phyloP scores from a whole-genome alignment of 2,329 filamentous ascomycete genomes.

The Apiospora aurea region DNA sequence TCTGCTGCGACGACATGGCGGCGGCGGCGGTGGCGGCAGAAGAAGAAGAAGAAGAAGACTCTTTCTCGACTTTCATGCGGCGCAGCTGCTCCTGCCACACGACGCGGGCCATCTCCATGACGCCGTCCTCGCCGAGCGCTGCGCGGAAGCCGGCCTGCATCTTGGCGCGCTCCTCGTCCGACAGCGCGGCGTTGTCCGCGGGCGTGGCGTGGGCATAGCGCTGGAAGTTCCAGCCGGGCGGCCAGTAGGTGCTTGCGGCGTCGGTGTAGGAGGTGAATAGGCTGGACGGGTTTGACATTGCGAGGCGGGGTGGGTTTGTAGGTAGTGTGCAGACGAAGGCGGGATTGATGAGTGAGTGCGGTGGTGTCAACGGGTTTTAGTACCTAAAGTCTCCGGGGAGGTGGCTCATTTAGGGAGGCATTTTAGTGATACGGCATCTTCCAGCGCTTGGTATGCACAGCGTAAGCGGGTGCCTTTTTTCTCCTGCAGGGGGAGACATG shows the following conservation, averaged over 20 bases:
- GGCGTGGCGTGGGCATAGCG: conserved; percentile 29
- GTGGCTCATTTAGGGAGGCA: too few relatives aligned
- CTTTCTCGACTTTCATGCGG: conserved; percentile 20
- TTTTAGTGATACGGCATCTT: too few relatives aligned
- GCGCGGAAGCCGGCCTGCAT: conserved; percentile 30
- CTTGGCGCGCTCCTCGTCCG: conserved; percentile 31
- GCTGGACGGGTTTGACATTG: neutral
- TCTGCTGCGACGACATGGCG: neutral
- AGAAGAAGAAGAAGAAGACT: too few relatives aligned
- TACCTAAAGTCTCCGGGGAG: too few relatives aligned
- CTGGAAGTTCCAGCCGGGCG: conserved; percentile 32
- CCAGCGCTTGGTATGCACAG: too few relatives aligned
- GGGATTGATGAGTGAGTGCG: too few relatives aligned
- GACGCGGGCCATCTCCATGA: conserved; percentile 25
- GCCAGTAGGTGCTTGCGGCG: conserved; percentile 34
- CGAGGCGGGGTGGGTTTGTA: too few relatives aligned
- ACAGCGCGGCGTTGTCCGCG: conserved; percentile 24
- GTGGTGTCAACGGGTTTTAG: too few relatives aligned
- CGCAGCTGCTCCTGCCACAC: conserved; percentile 26
- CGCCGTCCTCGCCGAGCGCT: conserved; percentile 30
- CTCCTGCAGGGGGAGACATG: too few relatives aligned
- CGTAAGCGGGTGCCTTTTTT: too few relatives aligned
- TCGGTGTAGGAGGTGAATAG: conserved; percentile 29
- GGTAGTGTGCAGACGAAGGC: too few relatives aligned
- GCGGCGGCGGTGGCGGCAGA: neutral